Base-by-base conservation (phyloP, 1,284 basidiomycete genomes). In the Rhizopogon hawkerae region DNA sequence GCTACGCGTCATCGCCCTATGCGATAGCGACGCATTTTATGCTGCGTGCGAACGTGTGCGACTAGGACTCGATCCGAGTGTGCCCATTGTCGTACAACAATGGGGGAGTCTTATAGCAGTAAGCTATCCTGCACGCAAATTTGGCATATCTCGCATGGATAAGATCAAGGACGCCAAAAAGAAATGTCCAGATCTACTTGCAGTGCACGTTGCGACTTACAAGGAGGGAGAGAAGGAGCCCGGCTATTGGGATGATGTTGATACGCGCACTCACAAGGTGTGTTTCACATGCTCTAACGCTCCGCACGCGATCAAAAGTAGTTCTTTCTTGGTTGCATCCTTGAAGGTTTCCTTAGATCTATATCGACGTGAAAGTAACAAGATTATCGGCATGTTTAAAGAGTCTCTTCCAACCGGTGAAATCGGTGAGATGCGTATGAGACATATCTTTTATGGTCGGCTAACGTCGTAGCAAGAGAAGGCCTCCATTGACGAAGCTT, bases 131-230 rank as follows among this genome's bases (percentile, higher is more conserved):
- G 95, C 96, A 0, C 77, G 95, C 50, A 84, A 83, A 60, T 95
- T 78, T 59, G 94, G 87, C 2, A 94, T 98, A 60, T 90, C 89
- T 16, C 73, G 93, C 21, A 82, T 89, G 79, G 80, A 81, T 64
- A 86, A 81, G 67, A 67, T 87, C 51, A 77, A 81, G 54, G 88
- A 93, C 45, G 89, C 93, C 5, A 79, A 83, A 66, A 85, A 88
- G 64, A 79, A 83, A 54, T 98, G 94, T 65, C 93, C 94, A 0
- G 70, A 90, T 43, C 71, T 98, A 3, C 72, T 82, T 36, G 81
- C 91, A 5, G 86, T 96, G 11, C 95, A 98, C 69, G 93, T 97
- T 37, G 92, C 94, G 23, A 98, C 95, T 5, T 97, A 89, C 68
- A 86, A 82, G 63, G 90, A 94, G 58, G 94, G 93, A 3, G 91